Conservation (phyloP, 1,139 yeast species). For the Lodderomyces parapsilosis region DNA sequence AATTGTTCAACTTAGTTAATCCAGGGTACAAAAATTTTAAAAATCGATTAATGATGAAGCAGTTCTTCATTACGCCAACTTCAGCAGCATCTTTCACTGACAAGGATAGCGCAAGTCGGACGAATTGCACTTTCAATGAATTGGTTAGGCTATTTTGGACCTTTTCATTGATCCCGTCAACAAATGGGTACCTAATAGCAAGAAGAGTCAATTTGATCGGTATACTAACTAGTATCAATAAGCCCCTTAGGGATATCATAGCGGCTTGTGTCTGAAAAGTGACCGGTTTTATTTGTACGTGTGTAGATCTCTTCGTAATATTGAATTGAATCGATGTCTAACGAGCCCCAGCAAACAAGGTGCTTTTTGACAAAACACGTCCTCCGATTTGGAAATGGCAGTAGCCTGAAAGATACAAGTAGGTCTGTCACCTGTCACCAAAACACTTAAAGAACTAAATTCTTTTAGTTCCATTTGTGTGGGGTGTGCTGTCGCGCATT, state of each 20-base stretch:
- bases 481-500: too few species aligned
- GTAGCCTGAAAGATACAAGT: too few species aligned
- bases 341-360: too few species aligned
- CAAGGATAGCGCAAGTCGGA: slow-evolving; percentile 10
- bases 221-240: slow-evolving; percentile 9
- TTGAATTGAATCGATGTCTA: too few species aligned
- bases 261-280: too few species aligned
- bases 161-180: slow-evolving; percentile 13
- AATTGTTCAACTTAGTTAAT: slow-evolving; percentile 23
- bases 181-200: slow-evolving; percentile 12
- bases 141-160: slow-evolving; percentile 8
- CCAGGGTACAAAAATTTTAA: slow-evolving; percentile 8
- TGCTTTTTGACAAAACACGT: too few species aligned
- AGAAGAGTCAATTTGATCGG: slow-evolving; percentile 10
- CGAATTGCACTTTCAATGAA: slow-evolving; percentile 12
- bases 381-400: too few species aligned
- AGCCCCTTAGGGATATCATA: slow-evolving; percentile 12
- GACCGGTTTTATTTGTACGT: too few species aligned
- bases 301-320: too few species aligned
- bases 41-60: slow-evolving; percentile 9
- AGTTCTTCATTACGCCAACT: slow-evolving; percentile 6
- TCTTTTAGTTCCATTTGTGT: too few species aligned
- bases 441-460: too few species aligned
- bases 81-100: slow-evolving; percentile 12
- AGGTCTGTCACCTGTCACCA: too few species aligned